Percentiles rank a stretch among this genome's conserved stretches.
Evolutionary conservation across 345 rosid species (phyloP).

Genomic region (Hibiscus syriacus): DNA sequence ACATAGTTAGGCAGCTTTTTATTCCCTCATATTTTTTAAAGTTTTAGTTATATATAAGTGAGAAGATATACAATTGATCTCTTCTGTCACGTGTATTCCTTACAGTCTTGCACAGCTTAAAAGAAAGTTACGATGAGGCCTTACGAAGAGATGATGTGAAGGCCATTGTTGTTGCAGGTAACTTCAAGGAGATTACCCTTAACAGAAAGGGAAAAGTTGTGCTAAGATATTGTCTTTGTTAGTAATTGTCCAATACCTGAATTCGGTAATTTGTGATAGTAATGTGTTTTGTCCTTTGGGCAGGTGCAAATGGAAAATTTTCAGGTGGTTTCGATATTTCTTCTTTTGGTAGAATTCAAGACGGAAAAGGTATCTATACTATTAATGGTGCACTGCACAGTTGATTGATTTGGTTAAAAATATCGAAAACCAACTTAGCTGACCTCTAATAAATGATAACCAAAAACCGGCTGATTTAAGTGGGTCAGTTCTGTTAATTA

Average conservation of each 20-base stretch:
- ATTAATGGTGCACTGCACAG: background rate
- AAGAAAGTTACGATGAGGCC: constrained; percentile 68
- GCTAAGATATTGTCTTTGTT: background rate
- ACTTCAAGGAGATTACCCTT: constrained; percentile 6
- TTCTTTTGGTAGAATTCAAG: constrained; percentile 56
- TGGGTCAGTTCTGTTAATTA: background rate
- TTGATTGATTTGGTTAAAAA: background rate
- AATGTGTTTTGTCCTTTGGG: constrained; percentile 3
- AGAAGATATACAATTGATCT: background rate
- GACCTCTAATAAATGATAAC: background rate
- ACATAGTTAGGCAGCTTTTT: background rate
- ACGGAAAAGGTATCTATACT: constrained; percentile 39
- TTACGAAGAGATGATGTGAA: constrained; percentile 78
- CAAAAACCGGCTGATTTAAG: background rate
- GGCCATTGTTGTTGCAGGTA: constrained; percentile 88
- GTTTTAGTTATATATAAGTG: background rate
- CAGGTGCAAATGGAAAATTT: constrained; percentile 88
- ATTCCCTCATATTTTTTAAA: background rate
- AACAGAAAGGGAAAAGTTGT: background rate
- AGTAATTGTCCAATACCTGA: background rate
- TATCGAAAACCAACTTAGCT: background rate
- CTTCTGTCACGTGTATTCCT: constrained; percentile 1
- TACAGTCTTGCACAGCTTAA: constrained; percentile 67
- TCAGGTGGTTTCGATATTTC: constrained; percentile 95
- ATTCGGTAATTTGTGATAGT: background rate